These are phyloP conservation scores for Peronospora belbahrii DNA, from an alignment of 352 stramenopile genomes.

Conservation along the genomic window DNA sequence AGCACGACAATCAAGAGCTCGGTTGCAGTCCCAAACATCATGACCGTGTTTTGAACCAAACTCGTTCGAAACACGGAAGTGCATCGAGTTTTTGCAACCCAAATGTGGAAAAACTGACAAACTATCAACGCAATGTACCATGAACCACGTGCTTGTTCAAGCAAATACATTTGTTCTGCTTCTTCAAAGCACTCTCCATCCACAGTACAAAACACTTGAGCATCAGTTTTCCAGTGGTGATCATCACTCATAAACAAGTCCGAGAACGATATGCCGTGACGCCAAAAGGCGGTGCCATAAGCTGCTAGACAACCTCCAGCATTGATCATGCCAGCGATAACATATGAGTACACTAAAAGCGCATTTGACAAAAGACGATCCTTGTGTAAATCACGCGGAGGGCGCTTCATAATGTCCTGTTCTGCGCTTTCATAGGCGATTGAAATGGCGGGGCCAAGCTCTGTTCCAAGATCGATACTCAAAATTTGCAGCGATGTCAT, in stretches of 20 bases:
- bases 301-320: constrained; percentile 35
- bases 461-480: constrained; percentile 86
- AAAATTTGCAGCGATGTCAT: constrained; percentile 89
- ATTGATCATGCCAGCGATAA: constrained; percentile 79
- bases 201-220: constrained; percentile 19
- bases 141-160: constrained; percentile 52
- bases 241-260: constrained; percentile 35
- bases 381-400: constrained; percentile 58
- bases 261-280: constrained; percentile 27
- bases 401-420: constrained; percentile 84
- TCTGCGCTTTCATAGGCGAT: constrained; percentile 88
- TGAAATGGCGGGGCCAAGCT: constrained; percentile 91
- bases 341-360: constrained; percentile 80
- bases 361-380: constrained; percentile 75
- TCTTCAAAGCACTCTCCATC: constrained; percentile 28
- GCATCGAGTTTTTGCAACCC: constrained; percentile 82
- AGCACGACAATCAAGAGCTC: constrained; percentile 39
- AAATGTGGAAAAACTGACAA: constrained; percentile 77
- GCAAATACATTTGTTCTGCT: constrained; percentile 37
- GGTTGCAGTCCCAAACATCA: constrained; percentile 44
- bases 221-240: constrained; percentile 21
- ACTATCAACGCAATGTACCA: constrained; percentile 71
- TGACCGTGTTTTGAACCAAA: constrained; percentile 70
- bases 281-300: constrained; percentile 32
- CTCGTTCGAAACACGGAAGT: constrained; percentile 59